These are phyloP conservation scores for Tillandsia fasciculata DNA, from an alignment of 176 grass and related monocot species.

Conservation along the genomic window DNA sequence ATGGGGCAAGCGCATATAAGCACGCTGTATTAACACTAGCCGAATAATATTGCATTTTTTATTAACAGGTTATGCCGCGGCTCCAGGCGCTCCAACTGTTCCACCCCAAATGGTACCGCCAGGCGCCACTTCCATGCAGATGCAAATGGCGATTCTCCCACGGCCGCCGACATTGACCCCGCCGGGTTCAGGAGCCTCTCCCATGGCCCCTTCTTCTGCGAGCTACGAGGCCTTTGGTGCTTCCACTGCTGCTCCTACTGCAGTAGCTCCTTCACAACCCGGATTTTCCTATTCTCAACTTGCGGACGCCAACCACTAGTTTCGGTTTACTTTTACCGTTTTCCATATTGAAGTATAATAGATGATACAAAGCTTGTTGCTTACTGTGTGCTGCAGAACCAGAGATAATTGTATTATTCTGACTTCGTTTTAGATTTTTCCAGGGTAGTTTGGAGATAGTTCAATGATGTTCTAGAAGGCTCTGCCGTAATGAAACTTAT, in stretches of 20 bases:
- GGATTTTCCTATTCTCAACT: slow-evolving; percentile 32
- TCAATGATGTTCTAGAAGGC: not conserved
- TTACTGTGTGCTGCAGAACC: too few relatives aligned
- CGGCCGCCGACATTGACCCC: slow-evolving; percentile 41
- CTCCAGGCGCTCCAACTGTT: slow-evolving; percentile 6
- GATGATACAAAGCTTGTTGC: not conserved
- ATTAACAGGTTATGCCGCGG: slow-evolving; percentile 46
- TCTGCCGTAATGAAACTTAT: not conserved
- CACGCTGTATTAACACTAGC: not conserved
- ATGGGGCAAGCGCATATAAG: too few relatives aligned
- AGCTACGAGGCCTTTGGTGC: slow-evolving; percentile 12
- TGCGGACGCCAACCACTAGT: slow-evolving; percentile 39
- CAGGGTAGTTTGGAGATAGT: not conserved
- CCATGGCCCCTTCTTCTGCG: slow-evolving; percentile 17
- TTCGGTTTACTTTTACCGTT: not conserved
- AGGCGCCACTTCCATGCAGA: slow-evolving; percentile 33
- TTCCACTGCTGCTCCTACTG: slow-evolving; percentile 32
- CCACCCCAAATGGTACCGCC: slow-evolving; percentile 16
- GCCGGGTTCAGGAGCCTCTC: slow-evolving; percentile 42
- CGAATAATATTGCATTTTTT: not conserved
- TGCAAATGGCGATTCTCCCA: slow-evolving; percentile 46
- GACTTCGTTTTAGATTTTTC: not conserved
- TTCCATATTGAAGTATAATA: not conserved
- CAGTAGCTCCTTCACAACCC: slow-evolving; percentile 21
- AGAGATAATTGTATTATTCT: too few relatives aligned